Conservation (phyloP, 352 stramenopile genomes). For the Pythium brassicae region DNA sequence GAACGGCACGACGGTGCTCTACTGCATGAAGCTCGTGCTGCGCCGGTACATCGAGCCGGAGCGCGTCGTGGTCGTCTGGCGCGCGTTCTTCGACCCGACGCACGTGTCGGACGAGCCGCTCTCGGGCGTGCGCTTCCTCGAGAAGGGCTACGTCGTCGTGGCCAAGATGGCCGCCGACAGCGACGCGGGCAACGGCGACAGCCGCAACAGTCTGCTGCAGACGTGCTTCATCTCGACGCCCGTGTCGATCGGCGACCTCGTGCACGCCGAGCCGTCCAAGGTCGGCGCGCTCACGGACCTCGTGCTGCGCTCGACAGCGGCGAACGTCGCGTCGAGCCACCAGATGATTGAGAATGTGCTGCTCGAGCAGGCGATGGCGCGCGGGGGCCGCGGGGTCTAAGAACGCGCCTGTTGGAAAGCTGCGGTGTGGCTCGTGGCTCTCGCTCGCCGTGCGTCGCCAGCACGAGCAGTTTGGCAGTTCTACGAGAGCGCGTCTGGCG, state of each 20-base stretch:
- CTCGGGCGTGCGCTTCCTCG: slow-evolving; percentile 46
- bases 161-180: slow-evolving; percentile 12
- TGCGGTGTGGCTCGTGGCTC: too few relatives aligned
- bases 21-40: slow-evolving; percentile 58
- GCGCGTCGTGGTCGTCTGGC: slow-evolving; percentile 63
- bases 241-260: slow-evolving; percentile 5
- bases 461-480: too few relatives aligned
- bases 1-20: slow-evolving; percentile 40
- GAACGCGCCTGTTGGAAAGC: too few relatives aligned
- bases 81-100: slow-evolving; percentile 48
- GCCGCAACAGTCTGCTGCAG: slow-evolving; percentile 29
- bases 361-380: slow-evolving; percentile 27
- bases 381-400: not conserved
- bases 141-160: slow-evolving; percentile 60
- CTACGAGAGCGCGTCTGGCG: too few relatives aligned
- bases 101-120: slow-evolving; percentile 47
- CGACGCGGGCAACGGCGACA: slow-evolving; percentile 12
- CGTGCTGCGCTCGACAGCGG: slow-evolving; percentile 28
- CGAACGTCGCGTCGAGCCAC: slow-evolving; percentile 34
- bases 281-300: slow-evolving; percentile 36
- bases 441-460: too few relatives aligned
- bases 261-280: slow-evolving; percentile 14
- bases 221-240: slow-evolving; percentile 52
- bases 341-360: slow-evolving; percentile 52
- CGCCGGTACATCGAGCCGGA: slow-evolving; percentile 53